Conservation (phyloP, 352 stramenopile genomes). For the Globisporangium recalcitrans region DNA sequence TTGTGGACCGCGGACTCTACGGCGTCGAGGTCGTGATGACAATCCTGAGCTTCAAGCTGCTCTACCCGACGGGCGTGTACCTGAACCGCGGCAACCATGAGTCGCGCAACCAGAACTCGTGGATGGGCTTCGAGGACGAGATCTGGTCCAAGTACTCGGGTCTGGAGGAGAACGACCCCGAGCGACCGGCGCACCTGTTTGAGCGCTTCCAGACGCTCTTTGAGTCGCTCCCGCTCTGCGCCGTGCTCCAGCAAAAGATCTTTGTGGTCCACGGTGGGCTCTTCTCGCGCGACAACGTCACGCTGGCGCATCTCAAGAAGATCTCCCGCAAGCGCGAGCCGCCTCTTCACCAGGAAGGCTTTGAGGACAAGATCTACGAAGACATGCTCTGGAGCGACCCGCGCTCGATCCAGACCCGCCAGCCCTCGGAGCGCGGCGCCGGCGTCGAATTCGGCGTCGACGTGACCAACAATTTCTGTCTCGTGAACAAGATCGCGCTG, state of each 20-base stretch:
- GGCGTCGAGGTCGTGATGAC: slow-evolving; percentile 86
- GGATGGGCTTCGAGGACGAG: slow-evolving; percentile 92
- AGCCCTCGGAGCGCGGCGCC: slow-evolving; percentile 83
- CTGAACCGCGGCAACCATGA: slow-evolving; percentile 96
- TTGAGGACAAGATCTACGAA: slow-evolving; percentile 92
- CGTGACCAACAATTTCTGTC: slow-evolving; percentile 92
- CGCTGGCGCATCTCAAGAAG: slow-evolving; percentile 83
- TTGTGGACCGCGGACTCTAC: slow-evolving; percentile 91
- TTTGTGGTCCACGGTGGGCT: slow-evolving; percentile 94
- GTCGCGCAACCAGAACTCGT: slow-evolving; percentile 91
- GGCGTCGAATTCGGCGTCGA: slow-evolving; percentile 91
- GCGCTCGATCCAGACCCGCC: slow-evolving; percentile 61
- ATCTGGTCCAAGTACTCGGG: slow-evolving; percentile 82
- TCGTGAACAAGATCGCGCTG: slow-evolving; percentile 90
- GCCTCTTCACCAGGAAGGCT: slow-evolving; percentile 80
- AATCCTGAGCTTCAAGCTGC: slow-evolving; percentile 62
- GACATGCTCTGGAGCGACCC: slow-evolving; percentile 93
- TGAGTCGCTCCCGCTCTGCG: slow-evolving; percentile 85
- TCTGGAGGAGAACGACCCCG: slow-evolving; percentile 45
- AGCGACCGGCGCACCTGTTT: slow-evolving; percentile 49
- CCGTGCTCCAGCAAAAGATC: slow-evolving; percentile 88
- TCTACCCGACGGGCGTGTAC: slow-evolving; percentile 84
- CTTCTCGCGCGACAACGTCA: slow-evolving; percentile 90
- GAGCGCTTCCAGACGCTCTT: slow-evolving; percentile 82
- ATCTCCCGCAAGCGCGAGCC: slow-evolving; percentile 91